Evolutionary conservation across 345 rosid species (phyloP).

Genomic region (Gossypium turneri): DNA sequence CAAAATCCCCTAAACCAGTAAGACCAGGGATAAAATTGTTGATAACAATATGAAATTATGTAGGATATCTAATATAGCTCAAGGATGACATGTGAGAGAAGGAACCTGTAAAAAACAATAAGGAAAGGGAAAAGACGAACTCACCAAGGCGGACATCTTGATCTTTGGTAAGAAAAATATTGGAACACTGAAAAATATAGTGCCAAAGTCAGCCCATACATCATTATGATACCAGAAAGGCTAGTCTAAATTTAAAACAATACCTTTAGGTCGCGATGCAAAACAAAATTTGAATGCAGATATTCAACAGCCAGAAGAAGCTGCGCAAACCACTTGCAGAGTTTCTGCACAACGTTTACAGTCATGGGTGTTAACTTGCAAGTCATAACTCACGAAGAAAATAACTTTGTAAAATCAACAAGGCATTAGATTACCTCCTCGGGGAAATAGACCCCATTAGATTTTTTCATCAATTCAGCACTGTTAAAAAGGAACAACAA

Average conservation of each 20-base stretch:
- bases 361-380: background rate
- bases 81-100: background rate
- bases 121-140: constrained; percentile 19
- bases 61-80: constrained; percentile 11
- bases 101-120: background rate
- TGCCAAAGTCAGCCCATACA: constrained; percentile 29
- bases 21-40: constrained; percentile 14
- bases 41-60: background rate
- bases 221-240: constrained; percentile 10
- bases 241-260: constrained; percentile 16
- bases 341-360: constrained; percentile 48
- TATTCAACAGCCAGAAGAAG: constrained; percentile 92
- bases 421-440: constrained; percentile 59
- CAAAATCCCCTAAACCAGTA: constrained; percentile 77
- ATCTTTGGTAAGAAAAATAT: constrained; percentile 94
- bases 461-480: constrained; percentile 96
- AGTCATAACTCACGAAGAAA: constrained; percentile 15
- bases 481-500: constrained; percentile 32
- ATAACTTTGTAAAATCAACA: background rate
- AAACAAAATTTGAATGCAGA: constrained; percentile 88
- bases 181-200: constrained; percentile 70
- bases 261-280: constrained; percentile 95
- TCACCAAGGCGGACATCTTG: constrained; percentile 92
- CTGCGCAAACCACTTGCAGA: constrained; percentile 98
- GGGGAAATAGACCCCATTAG: constrained; percentile 79